phyloP scores from a whole-genome alignment of 768 basidiomycete genomes.

The Ramaria sp. region DNA sequence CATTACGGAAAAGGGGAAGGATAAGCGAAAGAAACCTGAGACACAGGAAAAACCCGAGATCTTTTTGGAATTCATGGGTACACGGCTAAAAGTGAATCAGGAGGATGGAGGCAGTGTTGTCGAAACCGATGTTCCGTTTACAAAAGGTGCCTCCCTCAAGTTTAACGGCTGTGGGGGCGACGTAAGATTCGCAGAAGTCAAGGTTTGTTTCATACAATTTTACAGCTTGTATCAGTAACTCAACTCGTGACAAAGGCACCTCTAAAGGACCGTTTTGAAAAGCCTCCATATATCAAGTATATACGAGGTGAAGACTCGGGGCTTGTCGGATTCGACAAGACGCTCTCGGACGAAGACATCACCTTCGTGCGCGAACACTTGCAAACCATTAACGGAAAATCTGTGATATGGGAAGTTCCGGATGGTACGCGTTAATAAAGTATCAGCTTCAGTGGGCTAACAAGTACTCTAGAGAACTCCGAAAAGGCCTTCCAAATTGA shows the following conservation, averaged over 20 bases:
- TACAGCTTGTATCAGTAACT: background rate
- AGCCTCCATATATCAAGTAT: constrained; percentile 38
- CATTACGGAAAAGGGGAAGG: constrained; percentile 32
- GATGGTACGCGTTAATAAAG: constrained; percentile 33
- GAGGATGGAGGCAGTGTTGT: constrained; percentile 38
- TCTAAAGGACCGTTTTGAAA: constrained; percentile 36
- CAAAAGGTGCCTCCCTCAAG: constrained; percentile 42
- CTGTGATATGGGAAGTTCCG: constrained; percentile 54
- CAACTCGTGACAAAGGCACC: constrained; percentile 24
- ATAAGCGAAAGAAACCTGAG: constrained; percentile 15
- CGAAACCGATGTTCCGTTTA: constrained; percentile 32
- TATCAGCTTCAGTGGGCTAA: background rate
- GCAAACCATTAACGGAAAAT: constrained; percentile 51
- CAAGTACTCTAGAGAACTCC: constrained; percentile 44
- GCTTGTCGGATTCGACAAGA: constrained; percentile 48
- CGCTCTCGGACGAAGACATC: constrained; percentile 62
- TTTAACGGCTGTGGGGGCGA: constrained; percentile 49
- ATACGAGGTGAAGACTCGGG: constrained; percentile 35
- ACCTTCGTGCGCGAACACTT: constrained; percentile 56
- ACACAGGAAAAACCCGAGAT: constrained; percentile 38
- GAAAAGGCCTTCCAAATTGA: constrained; percentile 67
- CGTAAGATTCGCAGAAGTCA: constrained; percentile 55
- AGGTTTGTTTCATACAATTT: constrained; percentile 20
- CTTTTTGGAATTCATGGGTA: constrained; percentile 66
- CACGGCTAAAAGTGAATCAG: constrained; percentile 50